Percentiles rank a stretch among this genome's conserved stretches.
phyloP scores from a whole-genome alignment of 768 basidiomycete species.

The Calocera cornea region DNA sequence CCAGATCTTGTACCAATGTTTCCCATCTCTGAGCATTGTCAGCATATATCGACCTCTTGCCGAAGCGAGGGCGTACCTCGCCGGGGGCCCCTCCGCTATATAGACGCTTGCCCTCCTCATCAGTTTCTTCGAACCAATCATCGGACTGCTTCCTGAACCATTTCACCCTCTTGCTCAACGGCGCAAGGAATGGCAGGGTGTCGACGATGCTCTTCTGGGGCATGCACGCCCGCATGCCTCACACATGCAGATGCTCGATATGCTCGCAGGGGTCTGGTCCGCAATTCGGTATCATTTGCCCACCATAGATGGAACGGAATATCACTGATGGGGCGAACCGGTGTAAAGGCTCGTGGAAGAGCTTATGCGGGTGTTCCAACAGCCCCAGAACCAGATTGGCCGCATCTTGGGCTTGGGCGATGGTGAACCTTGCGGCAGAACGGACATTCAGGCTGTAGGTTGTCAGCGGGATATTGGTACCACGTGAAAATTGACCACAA shows the following conservation, averaged over 20 bases:
- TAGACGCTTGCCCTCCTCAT: background rate
- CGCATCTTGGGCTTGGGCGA: background rate
- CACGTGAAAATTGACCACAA: background rate
- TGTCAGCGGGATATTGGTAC: background rate
- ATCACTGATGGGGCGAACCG: background rate
- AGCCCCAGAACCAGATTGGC: background rate
- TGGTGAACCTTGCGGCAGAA: background rate
- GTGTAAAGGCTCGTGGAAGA: background rate
- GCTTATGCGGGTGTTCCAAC: background rate
- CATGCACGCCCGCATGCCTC: background rate
- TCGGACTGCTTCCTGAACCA: background rate
- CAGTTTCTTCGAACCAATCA: background rate
- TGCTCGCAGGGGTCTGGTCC: background rate
- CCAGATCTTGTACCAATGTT: background rate
- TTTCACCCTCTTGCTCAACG: background rate
- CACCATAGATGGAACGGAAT: background rate
- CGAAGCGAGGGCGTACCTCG: background rate
- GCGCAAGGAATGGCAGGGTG: background rate
- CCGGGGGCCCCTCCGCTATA: background rate
- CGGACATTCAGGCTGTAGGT: background rate
- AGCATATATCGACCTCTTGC: no score
- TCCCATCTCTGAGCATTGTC: background rate
- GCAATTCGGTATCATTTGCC: background rate
- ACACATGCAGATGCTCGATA: background rate
- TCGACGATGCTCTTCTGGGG: background rate